Evolutionary conservation across 257 asterid genomes (phyloP).

Genomic region (Penstemon newberryi): DNA sequence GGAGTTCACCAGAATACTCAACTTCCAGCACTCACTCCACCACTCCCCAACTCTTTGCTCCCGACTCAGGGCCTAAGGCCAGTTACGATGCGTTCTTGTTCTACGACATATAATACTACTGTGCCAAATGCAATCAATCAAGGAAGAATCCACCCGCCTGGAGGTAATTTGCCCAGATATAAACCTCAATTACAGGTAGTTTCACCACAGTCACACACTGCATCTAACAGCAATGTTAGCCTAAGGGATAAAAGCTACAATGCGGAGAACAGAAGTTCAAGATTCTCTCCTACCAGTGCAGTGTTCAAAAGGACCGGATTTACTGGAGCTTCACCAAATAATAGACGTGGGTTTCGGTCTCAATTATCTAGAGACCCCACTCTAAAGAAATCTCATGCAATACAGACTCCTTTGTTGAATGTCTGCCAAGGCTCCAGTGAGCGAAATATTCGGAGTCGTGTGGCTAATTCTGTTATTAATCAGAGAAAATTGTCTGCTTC

Average conservation of each 20-base stretch:
- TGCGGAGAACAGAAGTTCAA: constrained; percentile 35
- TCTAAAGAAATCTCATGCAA: constrained; percentile 30
- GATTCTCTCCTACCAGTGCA: constrained; percentile 28
- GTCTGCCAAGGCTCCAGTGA: constrained; percentile 26
- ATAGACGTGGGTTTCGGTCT: constrained; percentile 28
- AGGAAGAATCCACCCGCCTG: constrained; percentile 31
- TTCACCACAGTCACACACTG: constrained; percentile 29
- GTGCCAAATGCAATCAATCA: constrained; percentile 28
- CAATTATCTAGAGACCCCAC: constrained; percentile 30
- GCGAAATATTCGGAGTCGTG: constrained; percentile 13
- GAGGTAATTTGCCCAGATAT: constrained; percentile 30
- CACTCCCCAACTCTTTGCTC: constrained; percentile 23
- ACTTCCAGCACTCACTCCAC: constrained; percentile 25
- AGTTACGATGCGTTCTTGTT: constrained; percentile 34
- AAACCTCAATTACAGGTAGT: constrained; percentile 28
- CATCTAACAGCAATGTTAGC: constrained; percentile 23
- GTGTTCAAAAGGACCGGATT: constrained; percentile 38
- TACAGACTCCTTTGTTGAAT: constrained; percentile 25
- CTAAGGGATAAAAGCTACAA: constrained; percentile 34
- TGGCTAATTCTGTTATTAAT: constrained; percentile 28
- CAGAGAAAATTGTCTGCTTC: constrained; percentile 27
- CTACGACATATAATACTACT: constrained; percentile 32
- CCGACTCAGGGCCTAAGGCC: constrained; percentile 32
- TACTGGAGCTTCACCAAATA: constrained; percentile 28
- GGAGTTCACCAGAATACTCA: constrained; percentile 28